Percentiles rank a stretch among this genome's conserved stretches.
Evolutionary conservation across 2,329 filamentous ascomycete species (phyloP).

Genomic region (Paecilomyces niveus): DNA sequence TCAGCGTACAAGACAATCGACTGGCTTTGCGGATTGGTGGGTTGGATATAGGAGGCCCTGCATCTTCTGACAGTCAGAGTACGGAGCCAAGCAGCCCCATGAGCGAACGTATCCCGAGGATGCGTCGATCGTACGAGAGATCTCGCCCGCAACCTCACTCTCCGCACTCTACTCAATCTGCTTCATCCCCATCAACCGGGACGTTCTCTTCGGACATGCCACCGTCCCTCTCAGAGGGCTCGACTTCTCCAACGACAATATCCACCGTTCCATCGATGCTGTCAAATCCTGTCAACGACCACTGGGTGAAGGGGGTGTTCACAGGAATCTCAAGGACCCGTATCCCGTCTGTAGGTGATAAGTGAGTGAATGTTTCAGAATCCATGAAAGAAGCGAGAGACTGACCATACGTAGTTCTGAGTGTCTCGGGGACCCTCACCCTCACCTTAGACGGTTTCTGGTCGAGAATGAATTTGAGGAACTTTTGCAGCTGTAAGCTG

Average conservation of each 20-base stretch:
- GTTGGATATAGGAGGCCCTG: slow-evolving; percentile 16
- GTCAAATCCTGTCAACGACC: slow-evolving; percentile 20
- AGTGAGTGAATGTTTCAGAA: slow-evolving; percentile 15
- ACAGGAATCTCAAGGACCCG: slow-evolving; percentile 19
- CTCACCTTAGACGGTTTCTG: slow-evolving; percentile 22
- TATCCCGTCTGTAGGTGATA: slow-evolving; percentile 21
- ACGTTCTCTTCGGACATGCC: slow-evolving; percentile 20
- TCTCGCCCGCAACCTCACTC: slow-evolving; percentile 18
- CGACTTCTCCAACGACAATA: slow-evolving; percentile 26
- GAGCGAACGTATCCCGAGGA: slow-evolving; percentile 19
- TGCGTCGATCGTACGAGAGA: slow-evolving; percentile 30
- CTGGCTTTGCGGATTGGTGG: slow-evolving; percentile 18
- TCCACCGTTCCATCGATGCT: slow-evolving; percentile 24
- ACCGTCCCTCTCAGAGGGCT: slow-evolving; percentile 23
- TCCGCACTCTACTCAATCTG: slow-evolving; percentile 20
- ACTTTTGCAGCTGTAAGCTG: slow-evolving; percentile 30
- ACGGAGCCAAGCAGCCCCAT: slow-evolving; percentile 20
- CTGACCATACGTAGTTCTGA: slow-evolving; percentile 20
- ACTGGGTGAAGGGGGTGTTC: slow-evolving; percentile 39
- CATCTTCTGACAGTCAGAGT: slow-evolving; percentile 18
- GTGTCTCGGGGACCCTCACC: slow-evolving; percentile 24
- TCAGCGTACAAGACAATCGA: slow-evolving; percentile 22
- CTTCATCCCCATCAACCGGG: slow-evolving; percentile 17
- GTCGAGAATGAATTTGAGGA: slow-evolving; percentile 28
- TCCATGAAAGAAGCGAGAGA: neutral